Evolutionary conservation across 768 basidiomycete genomes (phyloP), one percentile per base, ranked within the genome.

Genomic region (Leccinum incarnatum): DNA sequence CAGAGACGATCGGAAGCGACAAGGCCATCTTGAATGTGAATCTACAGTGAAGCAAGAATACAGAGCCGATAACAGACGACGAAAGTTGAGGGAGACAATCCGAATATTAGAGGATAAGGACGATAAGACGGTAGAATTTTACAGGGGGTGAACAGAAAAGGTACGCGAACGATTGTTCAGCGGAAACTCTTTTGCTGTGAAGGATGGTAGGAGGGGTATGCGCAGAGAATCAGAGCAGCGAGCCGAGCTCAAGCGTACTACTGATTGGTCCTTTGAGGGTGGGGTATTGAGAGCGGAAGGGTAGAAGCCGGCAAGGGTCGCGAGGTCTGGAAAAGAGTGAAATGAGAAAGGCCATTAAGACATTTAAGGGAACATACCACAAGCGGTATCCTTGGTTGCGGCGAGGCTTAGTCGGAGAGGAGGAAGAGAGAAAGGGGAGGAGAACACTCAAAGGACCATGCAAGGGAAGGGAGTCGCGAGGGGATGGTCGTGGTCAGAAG

Each of bases 231-330:
- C 73, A 67, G 64, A 67, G 76, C 69, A 75, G 85, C 86, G 86
- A 88, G 86, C 82, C 72, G 77, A 72, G 82, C 88, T 88, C 86
- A 84, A 87, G 86, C 86, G 84, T 71, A 74, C 73, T 71, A 76
- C 73, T 76, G 73, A 68, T 74, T 65, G 70, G 69, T 74, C 69
- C 71, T 75, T 74, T 72, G 73, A 72, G 67, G 65, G 48, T 54
- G 27, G 61, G 69, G 65, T 65, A 64, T 62, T 60, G 63, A 63
- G 65, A 75, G 75, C 81, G 88, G 83, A 69, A 66, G 64, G 75
- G 76, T 75, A 80, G 88, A 82, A 77, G 86, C 88, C 89, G 88
- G 81, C 86, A 92, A 93, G 91, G 91, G 91, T 93, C 90, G 90
- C 90, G 90, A 93, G 91, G 83, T 83, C 87, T 91, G 68, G 42